Evolutionary conservation across 495 filamentous ascomycete genomes (phyloP).

Genomic region (Wilcoxina mikolae): DNA sequence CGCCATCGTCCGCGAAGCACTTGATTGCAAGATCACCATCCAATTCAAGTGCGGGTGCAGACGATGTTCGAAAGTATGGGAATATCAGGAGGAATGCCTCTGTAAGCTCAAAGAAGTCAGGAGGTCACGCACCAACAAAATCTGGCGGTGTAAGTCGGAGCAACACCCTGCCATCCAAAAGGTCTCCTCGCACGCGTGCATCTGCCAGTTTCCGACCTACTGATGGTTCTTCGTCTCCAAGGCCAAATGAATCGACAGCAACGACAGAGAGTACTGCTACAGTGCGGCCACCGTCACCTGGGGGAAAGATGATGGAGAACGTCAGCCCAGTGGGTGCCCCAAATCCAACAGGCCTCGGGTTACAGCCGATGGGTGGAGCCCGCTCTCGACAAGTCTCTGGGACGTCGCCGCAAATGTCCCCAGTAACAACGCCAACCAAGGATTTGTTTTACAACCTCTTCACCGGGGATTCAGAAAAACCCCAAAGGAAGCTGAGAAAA

Average conservation of each 20-base stretch:
- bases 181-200: slow-evolving; percentile 50
- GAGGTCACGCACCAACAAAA: slow-evolving; percentile 46
- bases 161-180: slow-evolving; percentile 91
- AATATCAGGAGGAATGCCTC: slow-evolving; percentile 75
- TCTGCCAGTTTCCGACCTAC: slow-evolving; percentile 30
- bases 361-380: slow-evolving; percentile 18
- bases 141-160: slow-evolving; percentile 65
- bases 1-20: slow-evolving; percentile 37
- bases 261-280: neutral
- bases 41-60: slow-evolving; percentile 70
- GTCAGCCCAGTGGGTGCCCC: slow-evolving; percentile 8
- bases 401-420: slow-evolving; percentile 14
- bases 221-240: slow-evolving; percentile 1
- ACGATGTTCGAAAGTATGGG: slow-evolving; percentile 67
- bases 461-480: slow-evolving; percentile 44
- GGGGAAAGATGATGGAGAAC: slow-evolving; percentile 14
- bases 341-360: slow-evolving; percentile 12
- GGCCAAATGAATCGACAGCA: neutral
- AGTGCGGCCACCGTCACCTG: neutral
- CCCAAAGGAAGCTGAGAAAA: slow-evolving; percentile 64
- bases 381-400: slow-evolving; percentile 33
- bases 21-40: slow-evolving; percentile 65
- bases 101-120: slow-evolving; percentile 53
- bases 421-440: slow-evolving; percentile 47
- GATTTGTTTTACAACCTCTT: slow-evolving; percentile 56